phyloP scores from a whole-genome alignment of 306 rosid genomes.

The Hippophae rhamnoides region DNA sequence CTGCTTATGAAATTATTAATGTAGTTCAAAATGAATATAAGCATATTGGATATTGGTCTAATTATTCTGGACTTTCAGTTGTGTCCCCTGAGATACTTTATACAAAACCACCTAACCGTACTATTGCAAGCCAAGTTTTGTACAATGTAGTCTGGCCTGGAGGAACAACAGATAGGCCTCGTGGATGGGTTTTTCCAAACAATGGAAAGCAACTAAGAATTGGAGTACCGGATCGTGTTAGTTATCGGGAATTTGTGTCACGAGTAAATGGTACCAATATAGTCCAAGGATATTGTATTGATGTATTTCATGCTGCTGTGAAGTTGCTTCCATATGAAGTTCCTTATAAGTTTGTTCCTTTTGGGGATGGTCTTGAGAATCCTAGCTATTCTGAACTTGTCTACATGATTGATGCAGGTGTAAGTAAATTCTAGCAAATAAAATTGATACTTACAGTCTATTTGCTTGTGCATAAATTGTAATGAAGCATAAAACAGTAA shows the following conservation, averaged over 20 bases:
- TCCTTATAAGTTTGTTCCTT: slow-evolving; percentile 32
- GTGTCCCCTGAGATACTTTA: slow-evolving; percentile 24
- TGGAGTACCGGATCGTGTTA: slow-evolving; percentile 40
- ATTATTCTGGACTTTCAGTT: slow-evolving; percentile 33
- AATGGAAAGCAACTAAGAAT: slow-evolving; percentile 31
- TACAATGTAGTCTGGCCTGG: slow-evolving; percentile 34
- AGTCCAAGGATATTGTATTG: slow-evolving; percentile 42
- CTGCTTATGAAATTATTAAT: slow-evolving; percentile 41
- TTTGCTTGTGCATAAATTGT: too few species aligned
- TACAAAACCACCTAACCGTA: slow-evolving; percentile 12
- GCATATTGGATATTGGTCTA: slow-evolving; percentile 41
- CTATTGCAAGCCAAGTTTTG: slow-evolving; percentile 23
- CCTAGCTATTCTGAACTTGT: slow-evolving; percentile 37
- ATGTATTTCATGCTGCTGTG: slow-evolving; percentile 39
- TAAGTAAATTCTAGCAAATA: slow-evolving; percentile 20
- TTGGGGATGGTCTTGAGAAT: slow-evolving; percentile 41
- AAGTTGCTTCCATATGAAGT: slow-evolving; percentile 38
- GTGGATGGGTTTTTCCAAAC: slow-evolving; percentile 44
- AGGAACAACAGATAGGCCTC: slow-evolving; percentile 30
- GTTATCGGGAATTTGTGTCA: slow-evolving; percentile 35
- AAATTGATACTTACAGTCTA: background rate
- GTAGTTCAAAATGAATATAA: slow-evolving; percentile 18
- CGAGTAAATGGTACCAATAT: slow-evolving; percentile 17
- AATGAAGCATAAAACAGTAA: too few species aligned
- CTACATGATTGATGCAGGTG: slow-evolving; percentile 22